Evolutionary conservation across 306 rosid genomes (phyloP).

Genomic region (Inga oerstediana): DNA sequence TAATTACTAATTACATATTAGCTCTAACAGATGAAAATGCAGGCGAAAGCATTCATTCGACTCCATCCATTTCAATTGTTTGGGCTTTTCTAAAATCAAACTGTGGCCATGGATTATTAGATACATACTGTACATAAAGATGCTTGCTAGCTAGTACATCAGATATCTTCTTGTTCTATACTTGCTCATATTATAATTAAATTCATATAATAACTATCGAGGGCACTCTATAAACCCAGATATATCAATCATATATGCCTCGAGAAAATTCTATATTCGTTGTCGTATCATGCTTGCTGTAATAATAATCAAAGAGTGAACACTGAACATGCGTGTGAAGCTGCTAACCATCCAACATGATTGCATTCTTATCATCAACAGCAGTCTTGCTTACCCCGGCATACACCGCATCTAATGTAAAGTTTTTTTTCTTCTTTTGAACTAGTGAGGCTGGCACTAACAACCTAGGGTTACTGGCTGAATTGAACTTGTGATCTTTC

Average conservation of each 20-base stretch:
- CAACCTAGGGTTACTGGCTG: no score
- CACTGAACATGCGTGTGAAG: not conserved
- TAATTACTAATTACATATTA: no score
- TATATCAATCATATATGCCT: not conserved
- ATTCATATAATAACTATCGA: not conserved
- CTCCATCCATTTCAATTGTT: constrained; percentile 29
- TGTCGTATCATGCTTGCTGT: not conserved
- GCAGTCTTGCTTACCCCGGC: not conserved
- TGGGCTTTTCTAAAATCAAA: constrained; percentile 28
- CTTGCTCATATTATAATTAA: not conserved
- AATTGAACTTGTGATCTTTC: no score
- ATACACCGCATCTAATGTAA: not conserved
- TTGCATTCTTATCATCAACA: not conserved
- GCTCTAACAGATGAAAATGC: not conserved
- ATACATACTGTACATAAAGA: constrained; percentile 6
- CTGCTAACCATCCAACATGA: not conserved
- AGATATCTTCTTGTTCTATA: constrained; percentile 28
- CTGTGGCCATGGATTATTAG: constrained; percentile 35
- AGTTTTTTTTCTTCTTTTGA: no score
- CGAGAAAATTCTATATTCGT: not conserved
- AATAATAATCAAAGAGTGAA: not conserved
- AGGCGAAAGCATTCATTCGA: constrained; percentile 1
- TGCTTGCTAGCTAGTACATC: constrained; percentile 33
- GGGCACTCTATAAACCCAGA: no score
- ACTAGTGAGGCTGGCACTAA: no score